These are phyloP conservation scores for Coniochaeta ligniaria DNA, from an alignment of 2,329 filamentous ascomycete species.

Conservation along the genomic window DNA sequence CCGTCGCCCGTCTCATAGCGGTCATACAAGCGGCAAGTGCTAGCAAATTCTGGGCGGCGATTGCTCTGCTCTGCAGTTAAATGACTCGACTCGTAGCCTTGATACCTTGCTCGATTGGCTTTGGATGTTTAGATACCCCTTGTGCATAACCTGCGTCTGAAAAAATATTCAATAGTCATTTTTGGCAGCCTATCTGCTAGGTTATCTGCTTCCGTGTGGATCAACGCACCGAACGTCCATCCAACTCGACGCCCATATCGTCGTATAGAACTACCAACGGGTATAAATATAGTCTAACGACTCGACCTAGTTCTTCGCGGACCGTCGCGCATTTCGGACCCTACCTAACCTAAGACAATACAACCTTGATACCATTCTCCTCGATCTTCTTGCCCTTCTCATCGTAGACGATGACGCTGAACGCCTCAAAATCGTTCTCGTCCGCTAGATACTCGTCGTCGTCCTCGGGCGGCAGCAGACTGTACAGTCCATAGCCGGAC, in stretches of 20 bases:
- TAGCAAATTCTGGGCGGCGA: no score
- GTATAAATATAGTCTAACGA: not conserved
- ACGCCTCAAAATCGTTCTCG: slow-evolving; percentile 19
- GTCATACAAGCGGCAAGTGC: no score
- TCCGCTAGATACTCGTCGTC: slow-evolving; percentile 17
- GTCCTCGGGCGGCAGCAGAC: slow-evolving; percentile 16
- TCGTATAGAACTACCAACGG: not conserved
- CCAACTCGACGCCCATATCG: not conserved
- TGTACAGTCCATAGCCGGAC: slow-evolving; percentile 19
- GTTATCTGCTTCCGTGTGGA: not conserved
- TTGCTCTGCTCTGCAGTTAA: no score
- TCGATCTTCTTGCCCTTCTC: slow-evolving; percentile 19
- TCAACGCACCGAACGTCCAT: not conserved
- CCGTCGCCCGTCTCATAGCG: no score
- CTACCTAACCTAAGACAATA: not conserved
- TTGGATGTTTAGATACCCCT: no score
- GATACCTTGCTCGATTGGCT: no score
- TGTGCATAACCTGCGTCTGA: no score
- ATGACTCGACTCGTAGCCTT: no score
- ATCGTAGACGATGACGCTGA: slow-evolving; percentile 20
- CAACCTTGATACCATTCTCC: slow-evolving; percentile 21
- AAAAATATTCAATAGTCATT: no score
- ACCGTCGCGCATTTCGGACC: not conserved
- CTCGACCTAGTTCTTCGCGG: not conserved
- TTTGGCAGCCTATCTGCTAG: not conserved